Evolutionary conservation across 345 rosid species (phyloP).

Genomic region (Cardamine resedifolia): DNA sequence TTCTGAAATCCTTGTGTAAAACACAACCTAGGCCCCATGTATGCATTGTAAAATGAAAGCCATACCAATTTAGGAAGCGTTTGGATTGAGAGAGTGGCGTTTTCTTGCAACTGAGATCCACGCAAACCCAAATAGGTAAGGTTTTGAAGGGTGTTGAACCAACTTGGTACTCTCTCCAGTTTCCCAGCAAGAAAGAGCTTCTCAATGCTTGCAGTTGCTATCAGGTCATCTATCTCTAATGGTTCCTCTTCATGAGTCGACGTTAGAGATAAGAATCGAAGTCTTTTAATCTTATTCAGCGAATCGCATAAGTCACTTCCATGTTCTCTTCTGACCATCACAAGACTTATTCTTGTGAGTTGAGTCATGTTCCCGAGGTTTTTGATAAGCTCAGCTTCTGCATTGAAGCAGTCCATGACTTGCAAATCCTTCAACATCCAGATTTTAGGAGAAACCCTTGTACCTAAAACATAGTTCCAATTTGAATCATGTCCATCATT

Average conservation of each 20-base stretch:
- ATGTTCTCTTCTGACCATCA: conserved; percentile 24
- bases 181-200: conserved; percentile 38
- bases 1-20: conserved; percentile 33
- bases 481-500: neutral
- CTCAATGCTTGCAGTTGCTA: conserved; percentile 29
- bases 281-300: conserved; percentile 30
- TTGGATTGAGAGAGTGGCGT: conserved; percentile 21
- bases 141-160: conserved; percentile 42
- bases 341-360: conserved; percentile 33
- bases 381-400: conserved; percentile 18
- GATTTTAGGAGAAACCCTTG: conserved; percentile 12
- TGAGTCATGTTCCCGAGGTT: conserved; percentile 39
- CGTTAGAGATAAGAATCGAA: conserved; percentile 33
- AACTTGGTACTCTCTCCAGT: conserved; percentile 37
- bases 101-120: conserved; percentile 35
- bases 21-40: conserved; percentile 8
- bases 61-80: conserved; percentile 39
- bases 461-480: conserved; percentile 30
- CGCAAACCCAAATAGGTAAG: conserved; percentile 20
- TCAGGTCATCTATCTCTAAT: conserved; percentile 28
- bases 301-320: conserved; percentile 38
- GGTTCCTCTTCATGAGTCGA: conserved; percentile 16
- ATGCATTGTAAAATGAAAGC: conserved; percentile 34
- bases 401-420: conserved; percentile 31
- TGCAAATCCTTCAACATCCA: conserved; percentile 39